Evolutionary conservation across 257 asterid genomes (phyloP).

Genomic region (Solanum lycopersicoides): DNA sequence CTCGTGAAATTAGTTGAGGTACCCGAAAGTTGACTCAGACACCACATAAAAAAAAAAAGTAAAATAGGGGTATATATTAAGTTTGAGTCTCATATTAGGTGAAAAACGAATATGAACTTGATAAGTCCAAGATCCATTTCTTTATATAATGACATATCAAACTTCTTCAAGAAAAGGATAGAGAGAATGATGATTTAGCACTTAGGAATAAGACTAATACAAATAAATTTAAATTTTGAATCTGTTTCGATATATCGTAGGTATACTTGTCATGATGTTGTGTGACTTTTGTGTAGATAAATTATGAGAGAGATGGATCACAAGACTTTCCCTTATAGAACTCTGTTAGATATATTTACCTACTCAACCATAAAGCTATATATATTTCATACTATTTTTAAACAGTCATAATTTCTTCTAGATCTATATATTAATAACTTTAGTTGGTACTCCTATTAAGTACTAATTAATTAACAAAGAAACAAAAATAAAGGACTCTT

Average conservation of each 20-base stretch:
- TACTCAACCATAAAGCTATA: background rate
- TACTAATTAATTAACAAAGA: background rate
- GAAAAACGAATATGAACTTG: too few species aligned
- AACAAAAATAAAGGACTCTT: background rate
- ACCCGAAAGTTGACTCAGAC: too few species aligned
- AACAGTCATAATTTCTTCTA: background rate
- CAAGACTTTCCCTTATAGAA: background rate
- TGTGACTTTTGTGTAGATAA: background rate
- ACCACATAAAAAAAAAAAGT: too few species aligned
- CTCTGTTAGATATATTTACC: background rate
- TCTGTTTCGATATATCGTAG: background rate
- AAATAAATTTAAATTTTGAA: background rate
- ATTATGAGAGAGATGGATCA: background rate
- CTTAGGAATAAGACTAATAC: rapidly evolving
- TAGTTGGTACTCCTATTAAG: background rate
- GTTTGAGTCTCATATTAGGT: too few species aligned
- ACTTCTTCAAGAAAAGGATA: too few species aligned
- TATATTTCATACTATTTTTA: background rate
- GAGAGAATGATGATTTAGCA: background rate
- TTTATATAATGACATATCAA: too few species aligned
- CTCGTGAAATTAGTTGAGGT: too few species aligned
- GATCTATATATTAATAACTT: background rate
- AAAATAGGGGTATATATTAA: too few species aligned
- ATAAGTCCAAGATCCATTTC: background rate
- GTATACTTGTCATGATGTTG: background rate